Conservation (phyloP, 352 stramenopile species). For the Phytophthora hybrid region DNA sequence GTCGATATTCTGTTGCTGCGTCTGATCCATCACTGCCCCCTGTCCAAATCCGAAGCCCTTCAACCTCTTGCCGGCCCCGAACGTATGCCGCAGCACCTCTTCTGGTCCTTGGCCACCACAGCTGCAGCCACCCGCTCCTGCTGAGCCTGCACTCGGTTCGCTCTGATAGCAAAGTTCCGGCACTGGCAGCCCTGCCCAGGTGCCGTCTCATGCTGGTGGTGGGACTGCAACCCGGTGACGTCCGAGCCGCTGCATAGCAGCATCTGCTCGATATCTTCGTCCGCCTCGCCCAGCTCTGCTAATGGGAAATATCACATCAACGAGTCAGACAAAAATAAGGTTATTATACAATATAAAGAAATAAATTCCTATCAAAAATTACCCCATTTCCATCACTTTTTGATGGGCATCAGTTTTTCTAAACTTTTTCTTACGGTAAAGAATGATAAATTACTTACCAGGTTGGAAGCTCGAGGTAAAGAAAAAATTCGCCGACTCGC, state of each 20-base stretch:
- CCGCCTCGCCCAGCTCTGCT: slow-evolving; percentile 41
- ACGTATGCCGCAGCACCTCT: slow-evolving; percentile 64
- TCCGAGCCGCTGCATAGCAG: slow-evolving; percentile 53
- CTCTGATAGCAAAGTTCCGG: slow-evolving; percentile 45
- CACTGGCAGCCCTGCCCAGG: slow-evolving; percentile 40
- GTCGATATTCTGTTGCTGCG: slow-evolving; percentile 34
- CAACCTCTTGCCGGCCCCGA: slow-evolving; percentile 54
- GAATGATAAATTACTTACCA: slow-evolving; percentile 31
- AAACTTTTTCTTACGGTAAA: slow-evolving; percentile 1
- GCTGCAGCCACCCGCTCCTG: slow-evolving; percentile 21
- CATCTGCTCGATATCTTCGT: slow-evolving; percentile 77
- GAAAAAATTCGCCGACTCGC: slow-evolving; percentile 31
- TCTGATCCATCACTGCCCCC: slow-evolving; percentile 18
- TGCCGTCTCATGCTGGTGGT: slow-evolving; percentile 40
- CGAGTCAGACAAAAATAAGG: neutral
- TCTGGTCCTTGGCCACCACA: slow-evolving; percentile 46
- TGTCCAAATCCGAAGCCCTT: slow-evolving; percentile 60
- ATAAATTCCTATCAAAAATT: neutral
- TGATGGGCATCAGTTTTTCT: neutral
- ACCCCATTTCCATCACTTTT: neutral
- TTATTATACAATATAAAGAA: neutral
- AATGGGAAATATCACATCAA: neutral
- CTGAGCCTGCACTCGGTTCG: slow-evolving; percentile 41
- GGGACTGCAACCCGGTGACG: slow-evolving; percentile 41
- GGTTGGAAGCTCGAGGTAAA: slow-evolving; percentile 47